Percentiles rank a stretch among this genome's conserved stretches.
phyloP scores from a whole-genome alignment of 164 flowering plant genomes.

The Liriodendron chinense region DNA sequence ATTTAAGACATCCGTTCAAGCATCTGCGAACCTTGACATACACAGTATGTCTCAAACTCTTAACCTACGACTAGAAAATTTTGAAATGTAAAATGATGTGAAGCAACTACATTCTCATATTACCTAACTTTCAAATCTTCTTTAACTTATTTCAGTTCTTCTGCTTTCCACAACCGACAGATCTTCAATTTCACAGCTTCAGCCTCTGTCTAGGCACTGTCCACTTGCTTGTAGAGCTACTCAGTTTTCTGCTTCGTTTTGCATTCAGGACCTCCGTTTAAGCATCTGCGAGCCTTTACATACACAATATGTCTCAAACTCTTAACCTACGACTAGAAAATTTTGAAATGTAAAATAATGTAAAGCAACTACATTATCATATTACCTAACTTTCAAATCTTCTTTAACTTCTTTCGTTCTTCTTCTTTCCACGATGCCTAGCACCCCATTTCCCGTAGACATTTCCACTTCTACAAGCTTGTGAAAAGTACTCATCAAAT shows the following conservation, averaged over 20 bases:
- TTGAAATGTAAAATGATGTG: no score
- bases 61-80: no score
- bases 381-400: conserved; percentile 74
- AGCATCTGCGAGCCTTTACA: conserved; percentile 68
- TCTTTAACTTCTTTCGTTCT: conserved; percentile 68
- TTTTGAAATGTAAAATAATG: conserved; percentile 1
- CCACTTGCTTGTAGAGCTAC: conserved; percentile 87
- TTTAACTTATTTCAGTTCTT: no score
- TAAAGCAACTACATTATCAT: conserved; percentile 11
- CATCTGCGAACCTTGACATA: no score
- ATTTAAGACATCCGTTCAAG: no score
- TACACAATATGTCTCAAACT: conserved; percentile 92
- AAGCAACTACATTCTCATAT: no score
- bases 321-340: conserved; percentile 49
- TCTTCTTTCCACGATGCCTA: conserved; percentile 76
- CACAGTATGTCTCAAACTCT: no score
- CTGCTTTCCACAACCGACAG: background rate
- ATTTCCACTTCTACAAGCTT: no score
- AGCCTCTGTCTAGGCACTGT: conserved; percentile 87
- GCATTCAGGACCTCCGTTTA: conserved; percentile 72
- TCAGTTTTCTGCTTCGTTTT: conserved; percentile 95
- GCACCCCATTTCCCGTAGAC: no score
- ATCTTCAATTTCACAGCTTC: conserved; percentile 88
- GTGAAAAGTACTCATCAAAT: no score
- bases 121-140: no score